Evolutionary conservation across 2,329 filamentous ascomycete species (phyloP).

Genomic region (Grosmannia serpens): DNA sequence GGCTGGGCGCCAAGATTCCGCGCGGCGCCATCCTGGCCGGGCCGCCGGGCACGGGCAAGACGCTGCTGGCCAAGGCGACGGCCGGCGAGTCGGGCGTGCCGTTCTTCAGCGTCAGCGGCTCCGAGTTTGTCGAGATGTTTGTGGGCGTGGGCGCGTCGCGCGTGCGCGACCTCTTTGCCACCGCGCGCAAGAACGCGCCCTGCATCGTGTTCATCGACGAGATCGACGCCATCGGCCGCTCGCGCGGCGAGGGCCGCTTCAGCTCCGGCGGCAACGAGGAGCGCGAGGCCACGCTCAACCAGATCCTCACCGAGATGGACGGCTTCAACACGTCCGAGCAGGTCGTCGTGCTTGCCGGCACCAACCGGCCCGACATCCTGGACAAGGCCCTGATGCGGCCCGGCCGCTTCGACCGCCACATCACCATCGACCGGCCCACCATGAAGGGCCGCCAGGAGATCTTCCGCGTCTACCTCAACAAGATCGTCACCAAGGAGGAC

Average conservation of each 20-base stretch:
- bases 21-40: slow-evolving; percentile 93
- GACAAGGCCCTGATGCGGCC: slow-evolving; percentile 95
- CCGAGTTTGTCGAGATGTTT: slow-evolving; percentile 99
- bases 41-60: slow-evolving; percentile 98
- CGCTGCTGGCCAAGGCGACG: slow-evolving; percentile 89
- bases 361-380: slow-evolving; percentile 87
- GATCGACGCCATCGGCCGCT: slow-evolving; percentile 94
- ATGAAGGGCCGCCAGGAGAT: slow-evolving; percentile 97
- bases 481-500: slow-evolving; percentile 89
- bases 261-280: slow-evolving; percentile 86
- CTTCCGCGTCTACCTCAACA: slow-evolving; percentile 86
- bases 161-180: slow-evolving; percentile 88
- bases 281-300: slow-evolving; percentile 91
- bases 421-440: slow-evolving; percentile 85
- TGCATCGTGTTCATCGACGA: slow-evolving; percentile 99
- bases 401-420: slow-evolving; percentile 93
- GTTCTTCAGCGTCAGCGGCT: slow-evolving; percentile 97
- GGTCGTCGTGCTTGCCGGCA: slow-evolving; percentile 92
- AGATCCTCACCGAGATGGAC: slow-evolving; percentile 98
- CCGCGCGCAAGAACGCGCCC: slow-evolving; percentile 87
- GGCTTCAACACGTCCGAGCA: slow-evolving; percentile 96
- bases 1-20: slow-evolving; percentile 93
- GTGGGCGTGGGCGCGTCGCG: slow-evolving; percentile 95
- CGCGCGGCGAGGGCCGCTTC: slow-evolving; percentile 65
- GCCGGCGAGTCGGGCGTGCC: slow-evolving; percentile 94